Evolutionary conservation across 2,329 filamentous ascomycete genomes (phyloP), one percentile per base, ranked within the genome.

Genomic region (Monosporascus sp.): DNA sequence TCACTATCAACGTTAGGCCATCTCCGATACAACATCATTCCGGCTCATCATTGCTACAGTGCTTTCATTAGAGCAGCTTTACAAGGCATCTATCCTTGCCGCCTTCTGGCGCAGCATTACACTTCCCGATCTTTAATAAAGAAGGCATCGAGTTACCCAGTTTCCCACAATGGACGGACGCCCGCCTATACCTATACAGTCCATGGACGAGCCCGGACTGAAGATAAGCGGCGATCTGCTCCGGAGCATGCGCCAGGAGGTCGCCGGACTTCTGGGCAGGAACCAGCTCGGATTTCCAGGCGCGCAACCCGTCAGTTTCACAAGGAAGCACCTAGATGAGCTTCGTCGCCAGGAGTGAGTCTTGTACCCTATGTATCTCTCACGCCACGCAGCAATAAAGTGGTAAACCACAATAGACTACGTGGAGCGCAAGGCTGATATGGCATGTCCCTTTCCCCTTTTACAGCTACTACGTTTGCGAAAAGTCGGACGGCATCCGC

Each of bases 401-500:
- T 27, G 27, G 27, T 27, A 27, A 8, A 27, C 11, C 27, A 27
- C 27, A 27, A 27, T 27, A 2, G 27, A 27, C 27, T 27, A 27
- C 8, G 8, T 11, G 27, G 27, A 31, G 27, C 27, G 27, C 27
- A 14, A 11, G 9, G 27, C 27, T 31, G 27, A 31, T 31, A 5
- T 31, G 27, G 27, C 27, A 31, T 51, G 41, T 55, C 57, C 49
- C 45, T 34, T 54, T 16, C 17, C 22, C 43, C 2, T 31, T 31
- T 31, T 43, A 50, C 57, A 88, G 85, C 72, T 99, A 97, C 76
- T 99, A 92, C 69, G 88, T 99, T 59, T 97, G 93, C 77, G 94
- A 99, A 73, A 99, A 99, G 76, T 96, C 93, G 1, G 94, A 99
- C 68, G 94, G 94, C 52, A 90, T 97, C 59, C 86, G 94, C 59